Evolutionary conservation across 2,329 filamentous ascomycete species (phyloP).

Genomic region (Coniochaeta sp.): DNA sequence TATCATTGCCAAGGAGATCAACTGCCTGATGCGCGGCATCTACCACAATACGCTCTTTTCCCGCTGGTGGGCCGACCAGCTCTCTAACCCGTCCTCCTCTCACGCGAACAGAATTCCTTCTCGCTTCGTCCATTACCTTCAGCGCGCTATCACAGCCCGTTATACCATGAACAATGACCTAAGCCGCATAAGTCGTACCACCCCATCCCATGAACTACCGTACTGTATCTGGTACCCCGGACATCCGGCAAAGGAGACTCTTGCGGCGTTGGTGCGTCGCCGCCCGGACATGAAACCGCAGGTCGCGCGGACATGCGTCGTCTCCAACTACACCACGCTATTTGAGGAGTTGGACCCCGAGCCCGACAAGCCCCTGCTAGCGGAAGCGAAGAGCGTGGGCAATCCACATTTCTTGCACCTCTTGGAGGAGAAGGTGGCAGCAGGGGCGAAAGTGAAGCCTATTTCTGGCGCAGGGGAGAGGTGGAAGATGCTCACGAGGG

Average conservation of each 20-base stretch:
- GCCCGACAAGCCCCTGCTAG: neutral
- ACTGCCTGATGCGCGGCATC: conserved; percentile 5
- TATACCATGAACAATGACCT: conserved; percentile 9
- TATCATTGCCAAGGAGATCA: neutral
- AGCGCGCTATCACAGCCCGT: conserved; percentile 3
- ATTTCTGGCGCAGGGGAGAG: neutral
- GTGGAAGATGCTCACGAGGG: neutral
- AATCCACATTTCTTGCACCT: neutral
- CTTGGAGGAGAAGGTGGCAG: neutral
- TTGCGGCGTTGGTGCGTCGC: conserved; percentile 1
- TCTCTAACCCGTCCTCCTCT: neutral
- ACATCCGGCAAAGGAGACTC: neutral
- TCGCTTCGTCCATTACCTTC: neutral
- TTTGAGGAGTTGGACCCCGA: conserved; percentile 2
- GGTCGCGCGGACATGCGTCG: conserved; percentile 6
- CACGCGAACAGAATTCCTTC: neutral
- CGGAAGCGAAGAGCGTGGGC: neutral
- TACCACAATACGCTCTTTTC: conserved; percentile 8
- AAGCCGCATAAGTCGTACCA: neutral
- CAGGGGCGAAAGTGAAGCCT: neutral
- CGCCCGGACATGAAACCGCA: conserved; percentile 1
- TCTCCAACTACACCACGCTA: conserved; percentile 2
- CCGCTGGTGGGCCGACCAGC: conserved; percentile 5
- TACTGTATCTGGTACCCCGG: conserved; percentile 9
- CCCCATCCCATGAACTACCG: conserved; percentile 1